Conservation (phyloP, 257 asterid genomes). For the Nicotiana obtusifolia region DNA sequence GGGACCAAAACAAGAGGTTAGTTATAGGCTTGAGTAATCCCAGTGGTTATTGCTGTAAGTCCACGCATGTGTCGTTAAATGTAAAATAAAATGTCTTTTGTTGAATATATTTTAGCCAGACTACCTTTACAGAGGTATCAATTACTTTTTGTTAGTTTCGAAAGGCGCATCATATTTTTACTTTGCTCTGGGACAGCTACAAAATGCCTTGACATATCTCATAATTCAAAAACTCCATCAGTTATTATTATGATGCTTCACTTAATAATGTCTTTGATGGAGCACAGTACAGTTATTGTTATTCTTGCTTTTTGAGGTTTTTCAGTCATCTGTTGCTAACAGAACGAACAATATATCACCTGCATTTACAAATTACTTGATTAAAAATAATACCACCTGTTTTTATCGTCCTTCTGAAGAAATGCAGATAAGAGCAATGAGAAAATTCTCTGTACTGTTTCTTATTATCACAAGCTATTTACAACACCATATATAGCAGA, state of each 20-base stretch:
- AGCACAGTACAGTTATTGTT: neutral
- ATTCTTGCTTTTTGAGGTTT: neutral
- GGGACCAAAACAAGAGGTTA: slow-evolving; percentile 89
- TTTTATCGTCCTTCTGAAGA: neutral
- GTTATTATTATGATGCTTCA: neutral
- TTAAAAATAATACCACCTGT: neutral
- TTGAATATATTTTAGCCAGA: neutral
- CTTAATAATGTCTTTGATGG: neutral
- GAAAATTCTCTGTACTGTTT: neutral
- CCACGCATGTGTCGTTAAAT: neutral
- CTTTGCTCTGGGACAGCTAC: neutral
- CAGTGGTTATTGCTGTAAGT: neutral
- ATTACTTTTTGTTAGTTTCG: neutral
- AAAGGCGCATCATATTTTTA: neutral
- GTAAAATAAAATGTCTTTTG: neutral
- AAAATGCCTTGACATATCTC: neutral
- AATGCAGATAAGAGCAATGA: neutral
- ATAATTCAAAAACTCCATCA: neutral
- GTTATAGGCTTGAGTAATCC: slow-evolving; percentile 13
- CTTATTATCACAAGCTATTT: neutral
- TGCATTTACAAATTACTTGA: neutral
- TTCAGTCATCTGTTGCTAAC: slow-evolving; percentile 1
- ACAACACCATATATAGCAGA: neutral
- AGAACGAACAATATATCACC: neutral
- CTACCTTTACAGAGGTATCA: neutral